phyloP scores from a whole-genome alignment of 169 alveolate species.

The Plasmodium reichenowi region DNA sequence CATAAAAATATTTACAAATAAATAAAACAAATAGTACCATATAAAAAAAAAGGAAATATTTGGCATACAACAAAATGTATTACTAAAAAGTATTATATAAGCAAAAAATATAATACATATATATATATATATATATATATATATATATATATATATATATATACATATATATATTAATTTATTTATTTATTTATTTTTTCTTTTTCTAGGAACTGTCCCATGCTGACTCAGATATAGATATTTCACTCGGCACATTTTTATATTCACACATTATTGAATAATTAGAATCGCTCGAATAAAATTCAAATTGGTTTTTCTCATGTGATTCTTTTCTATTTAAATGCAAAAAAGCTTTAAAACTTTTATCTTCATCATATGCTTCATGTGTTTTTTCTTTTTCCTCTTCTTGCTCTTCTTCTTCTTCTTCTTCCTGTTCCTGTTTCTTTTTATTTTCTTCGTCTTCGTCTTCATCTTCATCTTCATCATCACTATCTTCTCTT shows the following conservation, averaged over 20 bases:
- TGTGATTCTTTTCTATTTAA: conserved; percentile 1
- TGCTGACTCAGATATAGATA: conserved; percentile 70
- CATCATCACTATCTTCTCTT: conserved; percentile 2
- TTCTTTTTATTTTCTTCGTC: conserved; percentile 2
- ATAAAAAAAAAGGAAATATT: neutral
- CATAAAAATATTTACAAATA: neutral
- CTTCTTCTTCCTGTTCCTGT: neutral
- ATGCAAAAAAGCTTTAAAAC: neutral
- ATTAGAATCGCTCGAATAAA: conserved; percentile 68
- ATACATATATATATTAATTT: too few relatives aligned
- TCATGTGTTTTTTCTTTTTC: neutral
- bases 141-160: neutral
- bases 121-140: neutral
- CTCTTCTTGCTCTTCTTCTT: neutral
- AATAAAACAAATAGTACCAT: neutral
- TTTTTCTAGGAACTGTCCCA: conserved; percentile 31
- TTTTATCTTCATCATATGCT: neutral
- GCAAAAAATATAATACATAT: neutral
- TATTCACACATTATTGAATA: conserved; percentile 69
- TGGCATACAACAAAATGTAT: neutral
- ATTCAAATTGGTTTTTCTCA: conserved; percentile 1
- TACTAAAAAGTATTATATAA: neutral
- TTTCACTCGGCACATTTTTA: conserved; percentile 67
- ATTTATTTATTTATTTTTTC: neutral
- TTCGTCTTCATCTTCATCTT: conserved; percentile 25